These are phyloP conservation scores for Amanita molliuscula DNA, from an alignment of 768 basidiomycete genomes.

Conservation along the genomic window DNA sequence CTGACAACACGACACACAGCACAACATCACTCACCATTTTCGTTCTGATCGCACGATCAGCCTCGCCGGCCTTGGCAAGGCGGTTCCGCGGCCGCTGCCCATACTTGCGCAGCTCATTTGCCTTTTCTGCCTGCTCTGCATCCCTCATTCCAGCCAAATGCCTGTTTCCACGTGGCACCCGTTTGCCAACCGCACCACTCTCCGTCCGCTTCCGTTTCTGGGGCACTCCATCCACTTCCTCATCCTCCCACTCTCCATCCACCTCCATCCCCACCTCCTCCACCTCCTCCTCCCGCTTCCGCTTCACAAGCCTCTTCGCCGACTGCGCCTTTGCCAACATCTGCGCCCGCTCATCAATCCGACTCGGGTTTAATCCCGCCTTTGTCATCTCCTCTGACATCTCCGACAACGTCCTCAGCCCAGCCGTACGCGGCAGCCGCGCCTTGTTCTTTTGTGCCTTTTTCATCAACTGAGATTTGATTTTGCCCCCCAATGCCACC, in stretches of 20 bases:
- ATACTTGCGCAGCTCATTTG: constrained; percentile 75
- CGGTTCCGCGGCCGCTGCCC: constrained; percentile 82
- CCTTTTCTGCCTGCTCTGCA: constrained; percentile 69
- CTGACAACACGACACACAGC: not conserved
- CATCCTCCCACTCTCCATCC: constrained; percentile 45
- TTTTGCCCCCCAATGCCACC: constrained; percentile 51
- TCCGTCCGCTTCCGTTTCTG: constrained; percentile 56
- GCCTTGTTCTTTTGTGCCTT: constrained; percentile 81
- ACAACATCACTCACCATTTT: constrained; percentile 60
- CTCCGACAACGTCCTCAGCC: constrained; percentile 59
- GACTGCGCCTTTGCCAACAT: constrained; percentile 65
- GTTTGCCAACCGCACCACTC: constrained; percentile 41
- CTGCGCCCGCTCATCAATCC: constrained; percentile 81
- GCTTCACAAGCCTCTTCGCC: constrained; percentile 59
- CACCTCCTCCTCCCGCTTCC: constrained; percentile 53
- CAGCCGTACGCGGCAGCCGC: constrained; percentile 70
- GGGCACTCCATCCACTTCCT: constrained; percentile 34
- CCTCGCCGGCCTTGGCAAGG: constrained; percentile 86
- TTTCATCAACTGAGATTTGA: constrained; percentile 68
- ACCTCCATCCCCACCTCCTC: constrained; percentile 38
- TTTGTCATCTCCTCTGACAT: constrained; percentile 75
- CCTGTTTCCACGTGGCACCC: constrained; percentile 62
- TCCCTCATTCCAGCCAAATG: constrained; percentile 74
- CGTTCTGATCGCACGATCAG: constrained; percentile 68
- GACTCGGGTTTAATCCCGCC: constrained; percentile 82